phyloP scores from a whole-genome alignment of 768 basidiomycete species.

The Leccinum truebloodii region DNA sequence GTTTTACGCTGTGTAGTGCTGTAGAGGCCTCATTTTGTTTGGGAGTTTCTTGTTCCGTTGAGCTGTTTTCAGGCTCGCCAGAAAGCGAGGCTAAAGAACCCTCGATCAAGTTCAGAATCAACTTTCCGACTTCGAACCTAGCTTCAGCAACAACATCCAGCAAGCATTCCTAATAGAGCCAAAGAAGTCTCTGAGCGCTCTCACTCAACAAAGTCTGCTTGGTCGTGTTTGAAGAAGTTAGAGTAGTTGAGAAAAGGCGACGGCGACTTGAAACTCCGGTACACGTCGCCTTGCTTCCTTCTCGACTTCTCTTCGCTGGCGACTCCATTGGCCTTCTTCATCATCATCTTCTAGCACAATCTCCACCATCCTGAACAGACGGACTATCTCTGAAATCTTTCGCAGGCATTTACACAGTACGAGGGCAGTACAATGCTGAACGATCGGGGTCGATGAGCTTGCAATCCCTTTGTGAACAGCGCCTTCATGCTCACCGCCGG shows the following conservation, averaged over 20 bases:
- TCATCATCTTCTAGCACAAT: slow-evolving; percentile 60
- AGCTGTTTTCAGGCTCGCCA: not conserved
- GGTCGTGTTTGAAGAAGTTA: slow-evolving; percentile 34
- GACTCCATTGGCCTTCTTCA: slow-evolving; percentile 72
- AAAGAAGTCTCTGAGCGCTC: slow-evolving; percentile 75
- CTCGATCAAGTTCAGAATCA: slow-evolving; percentile 53
- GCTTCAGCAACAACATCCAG: slow-evolving; percentile 75
- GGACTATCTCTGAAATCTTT: slow-evolving; percentile 63
- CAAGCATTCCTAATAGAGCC: slow-evolving; percentile 80
- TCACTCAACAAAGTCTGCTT: slow-evolving; percentile 71
- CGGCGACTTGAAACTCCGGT: slow-evolving; percentile 83
- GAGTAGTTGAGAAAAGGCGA: slow-evolving; percentile 72
- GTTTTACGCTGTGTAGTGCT: slow-evolving; percentile 55
- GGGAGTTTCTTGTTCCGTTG: slow-evolving; percentile 15
- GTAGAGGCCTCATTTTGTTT: slow-evolving; percentile 15
- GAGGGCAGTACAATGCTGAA: slow-evolving; percentile 84
- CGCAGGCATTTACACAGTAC: slow-evolving; percentile 72
- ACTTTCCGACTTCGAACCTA: slow-evolving; percentile 83
- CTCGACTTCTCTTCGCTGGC: slow-evolving; percentile 65
- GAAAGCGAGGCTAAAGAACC: slow-evolving; percentile 27
- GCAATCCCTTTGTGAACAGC: slow-evolving; percentile 81
- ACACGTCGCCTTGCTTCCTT: slow-evolving; percentile 72
- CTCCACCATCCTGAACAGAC: slow-evolving; percentile 49
- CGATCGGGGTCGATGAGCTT: slow-evolving; percentile 64
- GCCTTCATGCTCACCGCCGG: slow-evolving; percentile 71